Conservation (phyloP, 257 asterid species). For the Mentha longifolia region DNA sequence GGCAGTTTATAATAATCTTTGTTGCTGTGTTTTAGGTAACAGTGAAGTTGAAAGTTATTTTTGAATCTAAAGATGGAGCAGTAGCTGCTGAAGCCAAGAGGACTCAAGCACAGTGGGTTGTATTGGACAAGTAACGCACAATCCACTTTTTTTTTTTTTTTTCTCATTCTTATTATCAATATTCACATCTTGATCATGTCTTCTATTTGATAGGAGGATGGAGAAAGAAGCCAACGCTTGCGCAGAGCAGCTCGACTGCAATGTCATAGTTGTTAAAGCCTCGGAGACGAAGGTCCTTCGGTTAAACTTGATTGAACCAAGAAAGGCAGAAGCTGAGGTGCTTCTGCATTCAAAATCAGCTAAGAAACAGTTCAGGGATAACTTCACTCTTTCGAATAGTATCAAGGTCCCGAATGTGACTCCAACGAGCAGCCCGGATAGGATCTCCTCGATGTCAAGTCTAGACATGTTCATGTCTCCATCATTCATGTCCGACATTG, state of each 20-base stretch:
- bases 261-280: slow-evolving; percentile 64
- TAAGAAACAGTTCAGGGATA: no score
- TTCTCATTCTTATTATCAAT: not conserved
- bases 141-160: slow-evolving; percentile 23
- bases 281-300: slow-evolving; percentile 73
- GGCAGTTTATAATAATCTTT: not conserved
- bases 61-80: slow-evolving; percentile 61
- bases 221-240: slow-evolving; percentile 70
- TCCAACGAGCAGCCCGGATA: slow-evolving; percentile 81
- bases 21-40: slow-evolving; percentile 46
- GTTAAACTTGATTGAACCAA: slow-evolving; percentile 61
- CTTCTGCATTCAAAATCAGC: slow-evolving; percentile 38
- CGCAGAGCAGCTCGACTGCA: slow-evolving; percentile 79
- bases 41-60: slow-evolving; percentile 73
- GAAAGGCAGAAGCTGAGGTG: slow-evolving; percentile 34
- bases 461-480: slow-evolving; percentile 55
- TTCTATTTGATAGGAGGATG: slow-evolving; percentile 50
- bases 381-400: slow-evolving; percentile 40
- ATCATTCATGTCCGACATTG: slow-evolving; percentile 47
- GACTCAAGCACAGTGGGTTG: slow-evolving; percentile 71
- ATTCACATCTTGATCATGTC: not conserved
- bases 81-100: slow-evolving; percentile 84
- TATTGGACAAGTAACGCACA: slow-evolving; percentile 78
- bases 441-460: slow-evolving; percentile 63
- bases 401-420: slow-evolving; percentile 80